A percentile compares a stretch with the other conserved stretches of the same genome.
Evolutionary conservation across 768 basidiomycete species (phyloP).

Genomic region (Hortiboletus flavorubellus): DNA sequence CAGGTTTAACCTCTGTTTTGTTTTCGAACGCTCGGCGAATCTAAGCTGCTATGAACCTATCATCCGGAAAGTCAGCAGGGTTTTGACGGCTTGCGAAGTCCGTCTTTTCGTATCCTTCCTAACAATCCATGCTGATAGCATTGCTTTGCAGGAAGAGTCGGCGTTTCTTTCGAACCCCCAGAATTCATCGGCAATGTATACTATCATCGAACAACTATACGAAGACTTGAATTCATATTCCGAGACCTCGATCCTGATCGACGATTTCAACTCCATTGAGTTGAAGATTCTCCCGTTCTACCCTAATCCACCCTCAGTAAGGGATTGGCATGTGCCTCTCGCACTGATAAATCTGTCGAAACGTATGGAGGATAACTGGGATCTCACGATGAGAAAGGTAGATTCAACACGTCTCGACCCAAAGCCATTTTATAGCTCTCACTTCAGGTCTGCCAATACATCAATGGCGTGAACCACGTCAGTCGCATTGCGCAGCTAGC

Average conservation of each 20-base stretch:
- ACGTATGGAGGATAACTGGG: conserved; percentile 90
- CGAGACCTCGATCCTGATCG: conserved; percentile 89
- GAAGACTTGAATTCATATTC: conserved; percentile 98
- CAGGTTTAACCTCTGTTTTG: conserved; percentile 93
- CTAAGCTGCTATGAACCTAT: conserved; percentile 95
- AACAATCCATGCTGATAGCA: conserved; percentile 1
- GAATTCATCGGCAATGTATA: conserved; percentile 64
- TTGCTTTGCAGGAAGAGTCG: conserved; percentile 71
- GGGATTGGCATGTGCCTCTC: conserved; percentile 95
- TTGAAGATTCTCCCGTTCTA: conserved; percentile 96
- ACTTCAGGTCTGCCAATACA: conserved; percentile 62
- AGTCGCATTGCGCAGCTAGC: conserved; percentile 88
- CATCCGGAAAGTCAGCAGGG: conserved; percentile 90
- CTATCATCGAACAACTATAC: conserved; percentile 92
- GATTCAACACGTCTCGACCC: background rate
- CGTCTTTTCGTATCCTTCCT: conserved; percentile 22
- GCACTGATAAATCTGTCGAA: conserved; percentile 80
- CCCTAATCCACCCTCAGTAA: conserved; percentile 85
- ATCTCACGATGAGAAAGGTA: conserved; percentile 89
- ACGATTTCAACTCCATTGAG: conserved; percentile 92
- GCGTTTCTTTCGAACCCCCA: conserved; percentile 75
- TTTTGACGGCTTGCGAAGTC: conserved; percentile 87
- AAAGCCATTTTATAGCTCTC: background rate
- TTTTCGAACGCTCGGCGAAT: conserved; percentile 88
- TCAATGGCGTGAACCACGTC: conserved; percentile 92